Base-by-base conservation (phyloP, 2,329 filamentous ascomycete species). In the Fusarium heterosporum region DNA sequence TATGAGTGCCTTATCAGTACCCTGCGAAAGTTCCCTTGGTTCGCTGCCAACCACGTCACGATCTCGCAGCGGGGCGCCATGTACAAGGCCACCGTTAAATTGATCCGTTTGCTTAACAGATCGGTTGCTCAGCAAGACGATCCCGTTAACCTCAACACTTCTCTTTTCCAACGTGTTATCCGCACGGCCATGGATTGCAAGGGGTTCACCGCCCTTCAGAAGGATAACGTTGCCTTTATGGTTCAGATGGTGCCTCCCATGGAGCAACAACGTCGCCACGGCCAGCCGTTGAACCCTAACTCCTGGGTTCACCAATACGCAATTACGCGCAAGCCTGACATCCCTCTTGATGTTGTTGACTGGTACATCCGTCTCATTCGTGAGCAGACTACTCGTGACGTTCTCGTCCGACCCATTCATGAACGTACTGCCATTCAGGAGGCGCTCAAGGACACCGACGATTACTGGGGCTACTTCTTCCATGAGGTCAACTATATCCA, bases 1-100 rank as follows among this genome's bases (percentile, higher is more conserved):
- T 90, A 85, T 55, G 89, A 91, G 77, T 88, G 83, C 72, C 79
- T 90, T 70, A 88, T 90, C 68, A 89, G 86, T 73, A 89, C 85
- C 1, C 73, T 88, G 36, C 83, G 82, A 61, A 87, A 90, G 79
- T 82, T 89, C 41, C 89, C 89, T 0, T 91, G 89, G 89, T 82
- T 85, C 60, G 81, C 82, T 73, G 81, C 87, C 2, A 76, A 85
- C 4, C 69, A 80, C 52, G 86, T 90, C 77, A 90, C 85, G 9
- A 78, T 90, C 45, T 77, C 80, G 55, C 83, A 90, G 74, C 85
- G 88, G 2, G 76, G 83, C 41, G 76, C 80, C 9, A 77, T 90
- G 26, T 88, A 83, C 70, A 78, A 82, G 12, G 78, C 85, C 1
- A 83, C 85, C 3, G 72, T 80, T 36, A 78, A 82, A 57, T 79